Evolutionary conservation across 768 basidiomycete genomes (phyloP).

Genomic region (Boletus barrowsii): DNA sequence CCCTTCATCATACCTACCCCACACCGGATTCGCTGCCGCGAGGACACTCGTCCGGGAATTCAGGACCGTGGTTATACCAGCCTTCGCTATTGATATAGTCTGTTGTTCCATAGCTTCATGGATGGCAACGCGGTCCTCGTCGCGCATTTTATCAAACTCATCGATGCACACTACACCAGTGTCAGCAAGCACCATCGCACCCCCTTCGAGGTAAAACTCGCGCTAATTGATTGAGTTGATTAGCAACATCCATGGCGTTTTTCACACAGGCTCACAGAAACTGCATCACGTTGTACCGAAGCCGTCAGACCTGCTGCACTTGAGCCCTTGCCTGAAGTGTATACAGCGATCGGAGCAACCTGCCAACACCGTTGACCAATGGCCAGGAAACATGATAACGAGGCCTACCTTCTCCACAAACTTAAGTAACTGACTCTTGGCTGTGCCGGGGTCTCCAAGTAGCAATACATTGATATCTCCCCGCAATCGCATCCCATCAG

Average conservation of each 20-base stretch:
- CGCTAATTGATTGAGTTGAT: slow-evolving; percentile 48
- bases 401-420: slow-evolving; percentile 87
- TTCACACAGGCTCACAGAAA: slow-evolving; percentile 58
- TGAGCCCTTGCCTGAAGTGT: slow-evolving; percentile 97
- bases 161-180: slow-evolving; percentile 99
- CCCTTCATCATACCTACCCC: slow-evolving; percentile 96
- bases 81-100: slow-evolving; percentile 98
- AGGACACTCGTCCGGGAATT: slow-evolving; percentile 96
- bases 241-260: slow-evolving; percentile 1
- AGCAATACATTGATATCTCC: slow-evolving; percentile 98
- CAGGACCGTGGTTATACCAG: slow-evolving; percentile 95
- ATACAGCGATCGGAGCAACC: slow-evolving; percentile 97
- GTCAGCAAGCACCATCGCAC: slow-evolving; percentile 98
- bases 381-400: neutral
- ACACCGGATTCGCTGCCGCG: slow-evolving; percentile 97
- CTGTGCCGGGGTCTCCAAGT: slow-evolving; percentile 97
- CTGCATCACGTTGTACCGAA: slow-evolving; percentile 90
- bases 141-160: slow-evolving; percentile 99
- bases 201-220: slow-evolving; percentile 98
- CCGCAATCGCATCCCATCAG: slow-evolving; percentile 94
- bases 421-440: slow-evolving; percentile 96
- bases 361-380: slow-evolving; percentile 26
- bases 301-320: slow-evolving; percentile 99
- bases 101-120: slow-evolving; percentile 99
- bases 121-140: slow-evolving; percentile 97